These are phyloP conservation scores for Starmerella stigmatis DNA, from an alignment of 805 yeast genomes.

Conservation along the genomic window DNA sequence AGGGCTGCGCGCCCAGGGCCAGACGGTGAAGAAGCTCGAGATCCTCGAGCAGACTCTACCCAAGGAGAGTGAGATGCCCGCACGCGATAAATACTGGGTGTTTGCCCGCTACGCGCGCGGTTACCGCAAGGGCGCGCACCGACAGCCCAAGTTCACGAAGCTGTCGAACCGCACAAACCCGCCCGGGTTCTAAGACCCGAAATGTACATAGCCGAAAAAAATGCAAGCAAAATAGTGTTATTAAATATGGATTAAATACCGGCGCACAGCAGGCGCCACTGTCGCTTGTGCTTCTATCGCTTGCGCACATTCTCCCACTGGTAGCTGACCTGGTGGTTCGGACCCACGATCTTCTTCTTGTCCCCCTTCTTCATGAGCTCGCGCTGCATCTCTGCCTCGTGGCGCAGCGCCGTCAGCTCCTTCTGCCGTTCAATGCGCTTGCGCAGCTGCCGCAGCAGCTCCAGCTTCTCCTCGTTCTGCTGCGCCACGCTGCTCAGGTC, in stretches of 20 bases:
- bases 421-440: conserved; percentile 58
- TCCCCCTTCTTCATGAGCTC: conserved; percentile 87
- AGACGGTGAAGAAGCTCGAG: conserved; percentile 31
- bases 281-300: conserved; percentile 18
- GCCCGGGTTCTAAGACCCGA: conserved; percentile 47
- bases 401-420: conserved; percentile 57
- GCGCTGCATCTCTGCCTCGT: conserved; percentile 63
- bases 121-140: conserved; percentile 79
- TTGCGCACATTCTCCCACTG: conserved; percentile 65
- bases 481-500: conserved; percentile 6
- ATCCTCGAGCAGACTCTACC: conserved; percentile 46
- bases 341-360: conserved; percentile 60
- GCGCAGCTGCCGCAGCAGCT: conserved; percentile 50
- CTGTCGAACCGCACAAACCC: conserved; percentile 72
- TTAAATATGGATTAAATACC: background rate
- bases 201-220: background rate
- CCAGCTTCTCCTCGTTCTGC: conserved; percentile 42
- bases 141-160: conserved; percentile 80
- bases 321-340: conserved; percentile 57
- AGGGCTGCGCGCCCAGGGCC: conserved; percentile 35
- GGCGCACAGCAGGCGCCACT: background rate
- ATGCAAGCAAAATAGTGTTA: background rate
- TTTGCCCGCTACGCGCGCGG: conserved; percentile 63
- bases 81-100: conserved; percentile 78
- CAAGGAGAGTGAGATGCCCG: conserved; percentile 65